Conservation (phyloP, 1,284 basidiomycete species). For the Leccinum pachyderme region DNA sequence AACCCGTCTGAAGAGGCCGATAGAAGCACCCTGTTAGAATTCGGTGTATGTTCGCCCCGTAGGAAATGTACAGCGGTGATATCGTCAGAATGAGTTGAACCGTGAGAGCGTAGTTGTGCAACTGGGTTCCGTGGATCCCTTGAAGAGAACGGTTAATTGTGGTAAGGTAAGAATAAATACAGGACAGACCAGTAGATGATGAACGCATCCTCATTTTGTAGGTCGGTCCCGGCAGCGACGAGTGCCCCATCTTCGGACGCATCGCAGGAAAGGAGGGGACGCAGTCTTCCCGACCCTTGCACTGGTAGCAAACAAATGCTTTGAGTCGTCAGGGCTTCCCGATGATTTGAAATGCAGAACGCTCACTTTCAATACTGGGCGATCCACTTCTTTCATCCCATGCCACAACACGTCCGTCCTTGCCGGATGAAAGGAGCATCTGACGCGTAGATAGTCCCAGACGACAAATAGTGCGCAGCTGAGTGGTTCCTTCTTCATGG, state of each 20-base stretch:
- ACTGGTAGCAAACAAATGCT: constrained; percentile 38
- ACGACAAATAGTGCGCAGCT: constrained; percentile 41
- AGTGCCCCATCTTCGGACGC: constrained; percentile 62
- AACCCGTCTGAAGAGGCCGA: constrained; percentile 76
- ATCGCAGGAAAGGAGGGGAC: constrained; percentile 62
- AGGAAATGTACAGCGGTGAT: constrained; percentile 65
- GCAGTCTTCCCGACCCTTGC: constrained; percentile 44
- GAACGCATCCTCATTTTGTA: constrained; percentile 66
- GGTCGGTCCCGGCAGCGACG: constrained; percentile 69
- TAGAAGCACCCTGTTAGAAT: constrained; percentile 46
- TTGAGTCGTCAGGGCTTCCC: constrained; percentile 45
- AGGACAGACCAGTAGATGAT: constrained; percentile 66
- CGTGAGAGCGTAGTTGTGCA: constrained; percentile 49
- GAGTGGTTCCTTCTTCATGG: constrained; percentile 53
- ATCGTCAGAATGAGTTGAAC: constrained; percentile 77
- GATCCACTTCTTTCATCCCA: constrained; percentile 67
- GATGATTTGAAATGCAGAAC: constrained; percentile 16
- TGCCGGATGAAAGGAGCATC: constrained; percentile 58
- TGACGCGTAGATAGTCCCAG: constrained; percentile 34
- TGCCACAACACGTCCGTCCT: constrained; percentile 60
- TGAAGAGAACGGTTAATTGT: constrained; percentile 6
- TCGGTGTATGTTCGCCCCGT: constrained; percentile 22
- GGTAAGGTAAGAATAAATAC: background rate
- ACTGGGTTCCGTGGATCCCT: constrained; percentile 61
- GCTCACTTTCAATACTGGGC: constrained; percentile 59